These are phyloP conservation scores for Suillus subaureus DNA, from an alignment of 768 basidiomycete species.

Conservation along the genomic window DNA sequence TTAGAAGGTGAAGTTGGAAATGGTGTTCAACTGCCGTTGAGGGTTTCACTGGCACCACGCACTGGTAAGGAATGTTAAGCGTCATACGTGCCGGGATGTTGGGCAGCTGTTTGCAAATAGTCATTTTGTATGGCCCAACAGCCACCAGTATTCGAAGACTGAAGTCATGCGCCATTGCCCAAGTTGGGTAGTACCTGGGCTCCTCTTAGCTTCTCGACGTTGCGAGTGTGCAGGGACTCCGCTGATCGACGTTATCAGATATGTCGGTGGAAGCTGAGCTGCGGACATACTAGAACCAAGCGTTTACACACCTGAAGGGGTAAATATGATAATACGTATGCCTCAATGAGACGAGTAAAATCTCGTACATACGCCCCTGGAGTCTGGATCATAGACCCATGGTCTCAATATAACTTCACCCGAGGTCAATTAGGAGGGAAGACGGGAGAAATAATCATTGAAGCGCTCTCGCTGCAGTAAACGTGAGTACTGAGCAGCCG, in stretches of 20 bases:
- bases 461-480: background rate
- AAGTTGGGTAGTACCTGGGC: background rate
- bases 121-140: background rate
- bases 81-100: background rate
- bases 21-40: constrained; percentile 37
- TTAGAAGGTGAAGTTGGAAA: constrained; percentile 33
- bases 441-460: background rate
- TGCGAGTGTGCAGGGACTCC: background rate
- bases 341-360: background rate
- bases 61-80: constrained; percentile 2
- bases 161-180: background rate
- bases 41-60: constrained; percentile 22
- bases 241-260: background rate
- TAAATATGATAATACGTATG: background rate
- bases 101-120: background rate
- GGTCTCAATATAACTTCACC: no score
- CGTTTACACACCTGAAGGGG: background rate
- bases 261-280: no score
- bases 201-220: background rate
- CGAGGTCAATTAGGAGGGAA: no score
- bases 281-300: no score
- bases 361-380: background rate
- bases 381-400: no score
- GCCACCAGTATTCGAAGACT: background rate
- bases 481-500: no score